Base-by-base conservation (phyloP, 768 basidiomycete genomes). In the Peribolospora baueri region DNA sequence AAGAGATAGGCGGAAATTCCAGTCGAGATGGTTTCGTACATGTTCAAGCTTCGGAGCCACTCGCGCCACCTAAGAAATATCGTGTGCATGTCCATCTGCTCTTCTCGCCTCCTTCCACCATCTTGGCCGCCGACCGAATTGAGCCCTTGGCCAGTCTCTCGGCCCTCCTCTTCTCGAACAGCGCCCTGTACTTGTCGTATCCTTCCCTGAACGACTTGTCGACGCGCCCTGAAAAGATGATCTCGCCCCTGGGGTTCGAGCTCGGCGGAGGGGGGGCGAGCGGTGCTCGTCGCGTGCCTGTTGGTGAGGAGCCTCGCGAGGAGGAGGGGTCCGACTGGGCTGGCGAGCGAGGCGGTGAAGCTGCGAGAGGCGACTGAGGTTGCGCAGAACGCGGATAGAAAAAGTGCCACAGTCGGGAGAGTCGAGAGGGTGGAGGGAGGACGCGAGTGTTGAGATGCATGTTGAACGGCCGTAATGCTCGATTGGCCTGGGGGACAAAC, bases 401-500 rank as follows among this genome's bases (percentile, higher is more conserved):
- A 25, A 53, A 6, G 11, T 40, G 37, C 0, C 40, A 13, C 42
- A 9, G 5, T 48, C 43, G 41, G 56, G 42, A 59, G 65, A 56
- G 9, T 55, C 51, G 48, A 56, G 63, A 42, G 54, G 66, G 8
- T 69, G 64, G 48, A 68, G 64, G 50, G 69, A 68, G 48, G 70
- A 63, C 8, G 72, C 88, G 81, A 62, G 91, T 83, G 70, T 98
- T 98, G 61, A 98, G 75, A 63, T 85, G 84, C 80, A 98, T 90
- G 67, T 98, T 98, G 67, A 95, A 81, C 14, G 81, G 82, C 13
- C 91, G 78, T 10, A 98, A 73, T 0, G 88, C 79, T 49, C 80
- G 77, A 67, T 97, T 98, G 6, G 90, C 86, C 61, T 95, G 90
- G 2, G 87, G 87, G 38, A 97, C 84, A 64, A 95, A 98, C 70